phyloP scores from a whole-genome alignment of 495 filamentous ascomycete species.

The Aspergillus nidulans region DNA sequence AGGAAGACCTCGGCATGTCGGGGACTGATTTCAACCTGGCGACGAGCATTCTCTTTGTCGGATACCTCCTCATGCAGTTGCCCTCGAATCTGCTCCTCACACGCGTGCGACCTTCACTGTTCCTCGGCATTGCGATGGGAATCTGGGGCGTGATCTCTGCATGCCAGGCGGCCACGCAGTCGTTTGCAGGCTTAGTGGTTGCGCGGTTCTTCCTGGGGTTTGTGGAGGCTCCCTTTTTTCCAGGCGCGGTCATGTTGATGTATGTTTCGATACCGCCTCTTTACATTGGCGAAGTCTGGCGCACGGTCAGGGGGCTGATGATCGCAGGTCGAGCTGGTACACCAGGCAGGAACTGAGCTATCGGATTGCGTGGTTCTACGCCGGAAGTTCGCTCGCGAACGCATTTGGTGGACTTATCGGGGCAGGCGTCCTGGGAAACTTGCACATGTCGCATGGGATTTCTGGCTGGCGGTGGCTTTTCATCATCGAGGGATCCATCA shows the following conservation, averaged over 20 bases:
- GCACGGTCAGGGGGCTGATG: no score
- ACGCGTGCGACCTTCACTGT: conserved; percentile 30
- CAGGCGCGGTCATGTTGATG: conserved; percentile 39
- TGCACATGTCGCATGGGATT: conserved; percentile 49
- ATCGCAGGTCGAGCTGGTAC: conserved; percentile 44
- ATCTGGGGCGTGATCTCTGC: conserved; percentile 60
- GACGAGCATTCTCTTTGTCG: conserved; percentile 65
- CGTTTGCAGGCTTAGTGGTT: conserved; percentile 55
- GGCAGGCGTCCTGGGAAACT: conserved; percentile 42
- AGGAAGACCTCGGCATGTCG: conserved; percentile 42
- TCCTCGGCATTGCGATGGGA: conserved; percentile 26
- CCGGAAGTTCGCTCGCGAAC: conserved; percentile 58
- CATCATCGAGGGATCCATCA: conserved; percentile 65
- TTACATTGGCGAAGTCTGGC: no score
- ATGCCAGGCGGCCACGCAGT: conserved; percentile 52
- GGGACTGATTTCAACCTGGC: conserved; percentile 52
- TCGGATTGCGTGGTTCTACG: conserved; percentile 57
- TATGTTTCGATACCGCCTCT: no score
- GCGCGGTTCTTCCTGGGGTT: conserved; percentile 69
- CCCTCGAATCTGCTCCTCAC: conserved; percentile 60
- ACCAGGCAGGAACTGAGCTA: conserved; percentile 44
- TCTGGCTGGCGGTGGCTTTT: conserved; percentile 67
- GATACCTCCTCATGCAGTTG: conserved; percentile 57
- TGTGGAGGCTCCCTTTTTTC: conserved; percentile 49
- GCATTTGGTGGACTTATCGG: conserved; percentile 62